Percentiles rank a stretch among this genome's conserved stretches.
Evolutionary conservation across 345 rosid genomes (phyloP).

Genomic region (Eucalyptus urophylla): DNA sequence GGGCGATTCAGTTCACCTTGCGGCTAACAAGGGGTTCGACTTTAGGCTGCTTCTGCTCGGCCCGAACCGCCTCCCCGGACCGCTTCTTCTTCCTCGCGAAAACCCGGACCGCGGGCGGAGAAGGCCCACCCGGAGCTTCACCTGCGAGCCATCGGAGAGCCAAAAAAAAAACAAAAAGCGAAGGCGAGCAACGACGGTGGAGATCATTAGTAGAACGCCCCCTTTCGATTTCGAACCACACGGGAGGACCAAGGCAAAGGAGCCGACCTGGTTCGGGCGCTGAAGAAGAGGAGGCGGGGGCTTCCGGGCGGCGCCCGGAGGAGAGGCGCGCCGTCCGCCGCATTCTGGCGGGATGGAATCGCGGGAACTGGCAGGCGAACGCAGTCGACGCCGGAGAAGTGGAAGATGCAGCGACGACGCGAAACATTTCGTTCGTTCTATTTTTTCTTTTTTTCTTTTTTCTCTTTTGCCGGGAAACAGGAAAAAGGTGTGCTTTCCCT

Average conservation of each 20-base stretch:
- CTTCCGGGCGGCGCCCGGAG: neutral
- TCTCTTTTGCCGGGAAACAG: neutral
- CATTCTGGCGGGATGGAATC: neutral
- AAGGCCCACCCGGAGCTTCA: neutral
- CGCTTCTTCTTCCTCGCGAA: constrained; percentile 47
- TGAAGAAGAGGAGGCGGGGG: neutral
- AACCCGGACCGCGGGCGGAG: constrained; percentile 23
- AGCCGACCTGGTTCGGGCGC: constrained; percentile 19
- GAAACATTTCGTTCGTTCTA: neutral
- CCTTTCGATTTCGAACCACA: neutral
- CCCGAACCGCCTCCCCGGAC: constrained; percentile 9
- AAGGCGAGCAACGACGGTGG: neutral
- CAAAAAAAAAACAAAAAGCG: neutral
- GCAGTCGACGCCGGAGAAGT: neutral
- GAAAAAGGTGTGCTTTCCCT: neutral
- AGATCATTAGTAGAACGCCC: neutral
- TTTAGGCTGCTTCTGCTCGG: constrained; percentile 2
- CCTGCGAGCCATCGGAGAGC: neutral
- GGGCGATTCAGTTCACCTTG: neutral
- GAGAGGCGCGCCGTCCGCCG: constrained; percentile 7
- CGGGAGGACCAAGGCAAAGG: neutral
- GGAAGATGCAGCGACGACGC: neutral
- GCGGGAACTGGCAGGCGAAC: neutral
- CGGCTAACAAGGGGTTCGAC: neutral
- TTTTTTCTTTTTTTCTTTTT: neutral